phyloP scores from a whole-genome alignment of 345 rosid species.

The Durio zibethinus region DNA sequence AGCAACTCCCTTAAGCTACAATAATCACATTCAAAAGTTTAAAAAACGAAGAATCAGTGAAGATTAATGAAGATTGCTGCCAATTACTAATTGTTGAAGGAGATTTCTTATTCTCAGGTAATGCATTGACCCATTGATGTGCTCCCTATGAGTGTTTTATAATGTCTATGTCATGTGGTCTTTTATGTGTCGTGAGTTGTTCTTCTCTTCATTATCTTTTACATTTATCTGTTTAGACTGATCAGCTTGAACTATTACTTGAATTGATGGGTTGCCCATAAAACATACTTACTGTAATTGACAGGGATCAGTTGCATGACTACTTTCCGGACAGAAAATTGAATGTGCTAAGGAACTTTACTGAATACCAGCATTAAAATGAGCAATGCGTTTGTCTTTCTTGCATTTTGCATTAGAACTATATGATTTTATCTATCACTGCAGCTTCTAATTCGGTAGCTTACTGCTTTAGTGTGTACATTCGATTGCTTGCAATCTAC shows the following conservation, averaged over 20 bases:
- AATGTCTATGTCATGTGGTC: background rate
- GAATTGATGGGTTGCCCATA: background rate
- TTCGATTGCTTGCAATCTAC: background rate
- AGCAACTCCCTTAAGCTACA: constrained; percentile 11
- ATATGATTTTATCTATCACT: background rate
- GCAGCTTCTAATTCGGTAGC: background rate
- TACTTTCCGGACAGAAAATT: background rate
- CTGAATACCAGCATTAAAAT: background rate
- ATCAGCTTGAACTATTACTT: background rate
- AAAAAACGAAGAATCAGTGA: constrained; percentile 34
- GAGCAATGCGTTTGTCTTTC: background rate
- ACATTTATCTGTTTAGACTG: background rate
- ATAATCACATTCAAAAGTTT: constrained; percentile 24
- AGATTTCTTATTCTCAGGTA: background rate
- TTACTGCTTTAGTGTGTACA: background rate
- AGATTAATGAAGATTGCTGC: constrained; percentile 19
- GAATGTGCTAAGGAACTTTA: background rate
- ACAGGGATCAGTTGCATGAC: background rate
- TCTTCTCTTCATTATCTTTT: background rate
- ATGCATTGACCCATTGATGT: background rate
- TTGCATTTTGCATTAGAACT: background rate
- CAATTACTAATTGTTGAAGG: background rate
- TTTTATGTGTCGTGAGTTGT: background rate
- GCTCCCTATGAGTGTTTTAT: background rate
- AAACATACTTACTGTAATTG: background rate